A percentile compares a stretch with the other conserved stretches of the same genome.
These are phyloP conservation scores for Penicillium sp. DNA, from an alignment of 2,329 filamentous ascomycete genomes.

Conservation along the genomic window DNA sequence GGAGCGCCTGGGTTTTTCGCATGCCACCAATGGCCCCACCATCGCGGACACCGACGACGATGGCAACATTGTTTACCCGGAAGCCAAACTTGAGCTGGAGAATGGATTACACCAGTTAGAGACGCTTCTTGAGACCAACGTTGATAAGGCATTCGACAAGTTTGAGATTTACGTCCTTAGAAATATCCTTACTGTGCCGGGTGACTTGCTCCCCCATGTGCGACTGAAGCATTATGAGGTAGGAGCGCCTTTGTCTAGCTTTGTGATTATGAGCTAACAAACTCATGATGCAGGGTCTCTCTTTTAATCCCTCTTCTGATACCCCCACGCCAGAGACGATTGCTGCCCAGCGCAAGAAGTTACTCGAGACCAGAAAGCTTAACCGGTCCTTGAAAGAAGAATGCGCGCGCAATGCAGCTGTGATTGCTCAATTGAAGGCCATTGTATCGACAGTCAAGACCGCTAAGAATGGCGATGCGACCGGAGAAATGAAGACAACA, in stretches of 20 bases:
- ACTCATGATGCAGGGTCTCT: constrained; percentile 34
- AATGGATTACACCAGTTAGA: constrained; percentile 83
- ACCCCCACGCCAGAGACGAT: constrained; percentile 67
- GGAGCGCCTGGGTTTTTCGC: constrained; percentile 75
- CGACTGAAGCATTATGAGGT: constrained; percentile 83
- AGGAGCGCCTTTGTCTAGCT: constrained; percentile 1
- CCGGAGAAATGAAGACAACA: constrained; percentile 18
- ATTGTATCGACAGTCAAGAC: constrained; percentile 48
- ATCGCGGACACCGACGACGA: constrained; percentile 51
- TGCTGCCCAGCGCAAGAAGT: constrained; percentile 68
- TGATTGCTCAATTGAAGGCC: constrained; percentile 65
- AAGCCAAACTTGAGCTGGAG: constrained; percentile 73
- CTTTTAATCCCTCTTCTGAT: constrained; percentile 33
- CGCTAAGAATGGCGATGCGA: constrained; percentile 18
- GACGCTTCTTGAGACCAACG: constrained; percentile 75
- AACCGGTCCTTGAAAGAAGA: constrained; percentile 70
- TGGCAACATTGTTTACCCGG: constrained; percentile 47
- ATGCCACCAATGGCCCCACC: constrained; percentile 48
- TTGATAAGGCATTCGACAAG: constrained; percentile 82
- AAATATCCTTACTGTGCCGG: constrained; percentile 75
- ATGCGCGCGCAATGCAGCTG: constrained; percentile 68
- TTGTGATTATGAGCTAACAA: neutral
- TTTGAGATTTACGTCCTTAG: constrained; percentile 88
- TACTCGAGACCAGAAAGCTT: constrained; percentile 77
- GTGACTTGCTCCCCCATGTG: constrained; percentile 75